Evolutionary conservation across 1,284 basidiomycete species (phyloP).

Genomic region (Phaffia rhodozyma): DNA sequence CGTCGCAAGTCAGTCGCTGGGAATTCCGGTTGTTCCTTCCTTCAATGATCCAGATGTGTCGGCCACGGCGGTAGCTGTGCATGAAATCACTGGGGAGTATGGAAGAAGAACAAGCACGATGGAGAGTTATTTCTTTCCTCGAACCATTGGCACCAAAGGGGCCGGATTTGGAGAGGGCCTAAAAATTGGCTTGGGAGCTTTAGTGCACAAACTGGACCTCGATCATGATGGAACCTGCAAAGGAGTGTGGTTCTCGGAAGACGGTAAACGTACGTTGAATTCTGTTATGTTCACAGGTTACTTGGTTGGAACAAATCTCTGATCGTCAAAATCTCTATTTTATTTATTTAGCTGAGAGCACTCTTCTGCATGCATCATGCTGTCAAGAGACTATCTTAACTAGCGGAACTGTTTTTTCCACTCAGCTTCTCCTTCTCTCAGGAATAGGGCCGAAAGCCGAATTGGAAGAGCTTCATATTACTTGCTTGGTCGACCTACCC

Average conservation of each 20-base stretch:
- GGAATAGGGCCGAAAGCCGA: conserved; percentile 14
- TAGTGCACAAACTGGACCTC: conserved; percentile 9
- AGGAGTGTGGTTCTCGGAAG: conserved; percentile 15
- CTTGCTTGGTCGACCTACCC: conserved; percentile 9
- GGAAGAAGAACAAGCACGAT: conserved; percentile 10
- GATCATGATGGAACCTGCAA: neutral
- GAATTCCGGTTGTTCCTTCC: conserved; percentile 8
- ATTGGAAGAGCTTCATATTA: conserved; percentile 2
- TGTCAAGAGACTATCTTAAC: conserved; percentile 12
- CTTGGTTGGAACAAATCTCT: neutral
- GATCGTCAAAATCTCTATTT: neutral
- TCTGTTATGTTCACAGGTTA: neutral
- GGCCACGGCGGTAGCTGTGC: conserved; percentile 12
- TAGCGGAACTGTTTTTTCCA: conserved; percentile 13
- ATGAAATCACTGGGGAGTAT: conserved; percentile 16
- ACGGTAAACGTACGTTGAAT: neutral
- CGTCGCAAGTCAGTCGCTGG: neutral
- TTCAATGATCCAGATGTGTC: conserved; percentile 13
- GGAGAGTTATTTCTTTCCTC: conserved; percentile 8
- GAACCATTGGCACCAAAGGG: neutral
- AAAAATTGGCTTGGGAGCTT: conserved; percentile 11
- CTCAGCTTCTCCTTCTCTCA: conserved; percentile 16
- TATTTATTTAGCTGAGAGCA: neutral
- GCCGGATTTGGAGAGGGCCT: conserved; percentile 6
- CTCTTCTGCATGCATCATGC: neutral